Base-by-base conservation (phyloP, 73 alveolate species). In the Urostyla sp. region DNA sequence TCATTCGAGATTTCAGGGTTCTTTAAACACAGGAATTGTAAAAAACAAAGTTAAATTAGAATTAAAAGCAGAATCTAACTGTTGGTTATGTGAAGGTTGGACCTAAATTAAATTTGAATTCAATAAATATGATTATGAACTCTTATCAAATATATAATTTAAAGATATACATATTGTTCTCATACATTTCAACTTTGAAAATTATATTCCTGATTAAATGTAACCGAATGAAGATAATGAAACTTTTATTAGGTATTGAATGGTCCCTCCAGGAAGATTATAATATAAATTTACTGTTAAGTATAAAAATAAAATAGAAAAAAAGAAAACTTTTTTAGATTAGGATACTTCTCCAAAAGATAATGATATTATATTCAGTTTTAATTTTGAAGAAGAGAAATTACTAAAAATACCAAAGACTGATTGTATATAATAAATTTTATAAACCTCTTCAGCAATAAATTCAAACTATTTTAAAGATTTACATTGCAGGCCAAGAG, bases 71-170 rank as follows among this genome's bases (percentile, higher is more conserved):
- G 40, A 50, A 28, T 67, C 83, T 3, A 94, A 92, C 66, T 95
- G 99, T 57, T 95, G 99, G 99, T 85, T 95, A 20, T 95, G 99
- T 81, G 96, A 95, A 90, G 98, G 98, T 38, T 95, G 99, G 99
- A 79, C 91, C 6, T 97, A 95, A 84, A 76, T 86, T 0, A 84
- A 85, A 60, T 95, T 95, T 79, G 84, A 86, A 38, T 92, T 80
- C 55, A 88, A 80, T 23, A 87, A 78, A 21, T 56, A 77, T 20
- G 78, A 53, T 5, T 27, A 24, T 11, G 43, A 66, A 13, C 3
- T 4, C 27, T 20, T 27, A 69, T 3, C 6, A 0, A 34, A 23
- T 8, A 8, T 0, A 5, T 27, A 4, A 23, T 4, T 18, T 1
- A 46, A 69, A n/a, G 30, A 31, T 52, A 31, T 80, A 27, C 58